Evolutionary conservation across 1,284 basidiomycete species (phyloP), one percentile per base, ranked within the genome.

Genomic region (Schizophyllum commune): DNA sequence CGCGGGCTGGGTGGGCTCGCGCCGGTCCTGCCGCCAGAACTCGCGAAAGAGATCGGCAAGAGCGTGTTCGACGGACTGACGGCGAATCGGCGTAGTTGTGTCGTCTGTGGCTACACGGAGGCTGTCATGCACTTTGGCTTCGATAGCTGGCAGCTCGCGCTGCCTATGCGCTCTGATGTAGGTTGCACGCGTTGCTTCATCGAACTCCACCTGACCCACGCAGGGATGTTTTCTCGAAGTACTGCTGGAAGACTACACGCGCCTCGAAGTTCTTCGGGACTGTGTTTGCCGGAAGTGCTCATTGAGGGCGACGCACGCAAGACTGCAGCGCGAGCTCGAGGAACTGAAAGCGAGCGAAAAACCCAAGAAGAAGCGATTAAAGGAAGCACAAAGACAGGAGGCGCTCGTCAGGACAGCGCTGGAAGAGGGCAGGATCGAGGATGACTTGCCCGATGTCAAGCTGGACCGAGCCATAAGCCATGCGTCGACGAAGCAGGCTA

Each of bases 91-190:
- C 76, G 92, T 61, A 89, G 89, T 64, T 94, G 93, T 67, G 79
- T 89, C 53, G 79, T 85, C 57, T 94, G 92, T 69, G 91, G 90
- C 21, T 94, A 94, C 69, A 92, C 91, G 1, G 90, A 94, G 68
- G 92, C 92, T 1, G 91, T 94, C 56, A 89, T 93, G 83, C 91
- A 94, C 70, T 92, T 91, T 68, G 77, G 86, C 1, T 89, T 93
- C 63, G 91, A 94, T 70, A 92, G 86, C 68, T 85, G 91, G 82
- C 88, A 91, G 68, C 75, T 95, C 21, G 80, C 86, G 21, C 74
- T 94, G 20, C 33, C 55, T 33, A 32, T 56, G 13, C 54, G n/a
- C 4, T 27, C 54, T 54, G 32, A 27, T 27, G 27, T 27, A 27
- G 27, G 27, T 27, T 5, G 27, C 27, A 27, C 5, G 27, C 39